Percentiles rank a stretch among this genome's conserved stretches.
Evolutionary conservation across 768 basidiomycete species (phyloP).

Genomic region (Boletus huronensis): DNA sequence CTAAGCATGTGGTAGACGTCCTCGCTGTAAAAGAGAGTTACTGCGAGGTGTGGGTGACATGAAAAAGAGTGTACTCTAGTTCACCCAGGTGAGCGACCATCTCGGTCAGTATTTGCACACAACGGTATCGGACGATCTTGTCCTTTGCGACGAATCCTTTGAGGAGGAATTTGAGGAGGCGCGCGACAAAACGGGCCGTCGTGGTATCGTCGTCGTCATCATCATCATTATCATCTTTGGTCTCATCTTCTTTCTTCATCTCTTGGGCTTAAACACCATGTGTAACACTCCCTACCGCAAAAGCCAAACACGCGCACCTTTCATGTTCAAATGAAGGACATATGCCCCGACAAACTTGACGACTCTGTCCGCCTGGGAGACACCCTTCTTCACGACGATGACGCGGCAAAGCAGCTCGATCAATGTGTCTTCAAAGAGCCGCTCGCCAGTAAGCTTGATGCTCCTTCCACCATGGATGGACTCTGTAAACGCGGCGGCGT

Average conservation of each 20-base stretch:
- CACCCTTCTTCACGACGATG: conserved; percentile 78
- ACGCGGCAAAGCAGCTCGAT: conserved; percentile 56
- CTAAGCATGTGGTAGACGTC: conserved; percentile 67
- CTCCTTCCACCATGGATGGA: conserved; percentile 45
- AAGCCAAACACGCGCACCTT: conserved; percentile 46
- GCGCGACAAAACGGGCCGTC: conserved; percentile 62
- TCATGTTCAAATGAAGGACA: conserved; percentile 68
- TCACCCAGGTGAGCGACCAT: conserved; percentile 79
- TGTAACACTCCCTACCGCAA: neutral
- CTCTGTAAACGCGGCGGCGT: conserved; percentile 58
- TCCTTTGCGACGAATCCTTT: conserved; percentile 83
- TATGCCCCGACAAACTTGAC: conserved; percentile 84
- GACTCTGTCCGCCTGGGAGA: conserved; percentile 65
- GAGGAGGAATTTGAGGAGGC: conserved; percentile 68
- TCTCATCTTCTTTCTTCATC: conserved; percentile 30
- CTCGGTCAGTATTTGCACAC: conserved; percentile 70
- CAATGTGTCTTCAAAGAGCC: conserved; percentile 67
- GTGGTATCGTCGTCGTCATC: conserved; percentile 73
- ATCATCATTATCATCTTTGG: conserved; percentile 45
- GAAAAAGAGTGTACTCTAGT: conserved; percentile 62
- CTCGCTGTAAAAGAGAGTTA: conserved; percentile 48
- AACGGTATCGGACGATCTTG: conserved; percentile 80
- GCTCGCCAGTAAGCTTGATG: conserved; percentile 69
- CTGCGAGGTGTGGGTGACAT: neutral
- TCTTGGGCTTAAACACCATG: conserved; percentile 34